Conservation (phyloP, 140 eudicot species). For the Flaveria floridana region DNA sequence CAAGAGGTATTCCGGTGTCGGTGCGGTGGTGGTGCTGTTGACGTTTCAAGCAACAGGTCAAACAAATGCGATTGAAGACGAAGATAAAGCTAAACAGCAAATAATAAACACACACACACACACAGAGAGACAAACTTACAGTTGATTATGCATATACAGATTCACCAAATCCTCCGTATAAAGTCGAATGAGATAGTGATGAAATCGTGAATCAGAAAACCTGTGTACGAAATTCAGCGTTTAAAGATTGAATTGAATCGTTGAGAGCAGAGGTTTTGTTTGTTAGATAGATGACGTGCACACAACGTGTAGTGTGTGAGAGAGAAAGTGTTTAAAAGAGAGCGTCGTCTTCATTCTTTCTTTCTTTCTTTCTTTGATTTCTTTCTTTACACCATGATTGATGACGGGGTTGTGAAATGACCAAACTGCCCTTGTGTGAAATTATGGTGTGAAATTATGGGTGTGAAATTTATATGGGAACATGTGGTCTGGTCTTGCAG, state of each 20-base stretch:
- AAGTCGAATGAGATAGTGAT: too few relatives aligned
- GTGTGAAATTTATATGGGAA: constrained; percentile 11
- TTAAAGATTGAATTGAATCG: constrained; percentile 28
- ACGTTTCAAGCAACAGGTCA: constrained; percentile 24
- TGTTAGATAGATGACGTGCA: constrained; percentile 40
- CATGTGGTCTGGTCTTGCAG: constrained; percentile 30
- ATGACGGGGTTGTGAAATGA: constrained; percentile 7
- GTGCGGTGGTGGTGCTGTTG: constrained; percentile 34
- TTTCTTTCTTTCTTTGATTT: not conserved
- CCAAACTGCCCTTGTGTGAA: constrained; percentile 21
- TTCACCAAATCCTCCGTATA: constrained; percentile 3
- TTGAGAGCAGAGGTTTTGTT: constrained; percentile 27
- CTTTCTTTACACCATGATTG: constrained; percentile 22
- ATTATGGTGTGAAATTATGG: constrained; percentile 28
- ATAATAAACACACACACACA: constrained; percentile 11
- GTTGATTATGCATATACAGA: not conserved
- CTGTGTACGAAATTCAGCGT: constrained; percentile 26
- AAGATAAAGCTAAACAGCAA: constrained; percentile 9
- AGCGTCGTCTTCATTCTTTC: not conserved
- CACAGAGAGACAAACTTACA: not conserved
- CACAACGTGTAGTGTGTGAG: constrained; percentile 34
- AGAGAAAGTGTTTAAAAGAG: constrained; percentile 23
- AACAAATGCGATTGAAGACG: constrained; percentile 19
- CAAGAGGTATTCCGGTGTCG: constrained; percentile 25
- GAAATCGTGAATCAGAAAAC: constrained; percentile 20